phyloP scores from a whole-genome alignment of 768 basidiomycete genomes.

The Trametes maxima region DNA sequence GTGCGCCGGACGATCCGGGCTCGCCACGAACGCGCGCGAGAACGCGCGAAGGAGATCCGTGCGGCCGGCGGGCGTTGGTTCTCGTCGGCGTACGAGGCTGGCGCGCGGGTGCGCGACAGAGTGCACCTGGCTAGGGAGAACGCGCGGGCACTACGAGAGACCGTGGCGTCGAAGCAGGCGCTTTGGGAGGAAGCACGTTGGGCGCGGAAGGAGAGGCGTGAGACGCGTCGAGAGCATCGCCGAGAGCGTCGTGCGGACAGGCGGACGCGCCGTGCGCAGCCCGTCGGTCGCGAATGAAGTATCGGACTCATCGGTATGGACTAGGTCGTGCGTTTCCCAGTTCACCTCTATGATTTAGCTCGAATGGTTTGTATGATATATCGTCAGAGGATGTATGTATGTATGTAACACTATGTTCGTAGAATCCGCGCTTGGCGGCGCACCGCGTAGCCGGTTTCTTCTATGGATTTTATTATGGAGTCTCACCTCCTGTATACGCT shows the following conservation, averaged over 20 bases:
- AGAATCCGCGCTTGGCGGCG: neutral
- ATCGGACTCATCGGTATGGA: neutral
- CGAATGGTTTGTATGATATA: conserved; percentile 3
- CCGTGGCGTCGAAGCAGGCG: conserved; percentile 5
- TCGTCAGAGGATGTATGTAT: conserved; percentile 9
- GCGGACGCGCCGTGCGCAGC: conserved; percentile 11
- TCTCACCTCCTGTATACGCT: no score
- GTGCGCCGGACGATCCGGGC: conserved; percentile 29
- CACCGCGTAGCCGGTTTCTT: neutral
- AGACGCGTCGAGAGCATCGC: conserved; percentile 10
- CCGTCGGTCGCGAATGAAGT: neutral
- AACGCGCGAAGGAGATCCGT: conserved; percentile 32
- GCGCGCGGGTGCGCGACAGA: conserved; percentile 29
- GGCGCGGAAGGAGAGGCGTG: conserved; percentile 7
- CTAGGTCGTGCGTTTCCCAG: neutral
- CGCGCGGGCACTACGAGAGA: conserved; percentile 31
- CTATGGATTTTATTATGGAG: no score
- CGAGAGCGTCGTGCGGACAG: conserved; percentile 9
- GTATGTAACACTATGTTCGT: conserved; percentile 5
- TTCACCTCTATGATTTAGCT: neutral
- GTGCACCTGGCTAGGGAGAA: conserved; percentile 31
- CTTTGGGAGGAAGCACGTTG: conserved; percentile 12
- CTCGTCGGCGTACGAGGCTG: conserved; percentile 21
- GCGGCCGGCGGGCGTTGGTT: conserved; percentile 33
- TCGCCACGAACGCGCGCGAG: conserved; percentile 33